Evolutionary conservation across 768 basidiomycete species (phyloP), one percentile per base, ranked within the genome.

Genomic region (Phlebiopsis gigantea): DNA sequence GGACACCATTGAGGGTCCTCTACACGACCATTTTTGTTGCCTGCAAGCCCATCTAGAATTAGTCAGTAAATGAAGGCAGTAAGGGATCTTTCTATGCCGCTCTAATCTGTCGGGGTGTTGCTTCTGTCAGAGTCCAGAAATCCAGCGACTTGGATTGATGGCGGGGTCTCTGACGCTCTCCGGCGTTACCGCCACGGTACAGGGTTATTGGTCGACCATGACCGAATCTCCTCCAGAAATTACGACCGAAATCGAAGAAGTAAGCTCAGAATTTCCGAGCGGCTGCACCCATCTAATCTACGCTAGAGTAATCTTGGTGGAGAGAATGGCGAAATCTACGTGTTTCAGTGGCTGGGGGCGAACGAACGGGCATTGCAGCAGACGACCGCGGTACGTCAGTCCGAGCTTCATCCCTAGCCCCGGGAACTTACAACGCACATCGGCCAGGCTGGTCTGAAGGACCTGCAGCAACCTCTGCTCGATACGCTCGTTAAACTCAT

Each of bases 291-390:
- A 44, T 1, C 1, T 30, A 14, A 54, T 12, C 3, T 25, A 4
- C 39, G 6, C 2, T 59, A 93, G 91, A 76, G 82, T 10, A 83
- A 87, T 65, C 71, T 91, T 24, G 70, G 78, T 3, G 83, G 80
- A 41, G 92, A 93, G 56, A 85, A 86, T 69, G 88, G 84, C 14
- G 90, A 92, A 61, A 79, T 93, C 50, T 89, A 90, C 64, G 70
- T 94, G 15, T 88, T 94, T 64, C 87, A 88, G 64, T 96, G 91
- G 89, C 77, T 94, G 9, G 81, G 84, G 6, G 73, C 77, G 9
- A 79, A 81, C 2, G 85, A 92, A 68, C 80, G 79, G 66, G 77
- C 75, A 24, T 68, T 90, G 19, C 74, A 72, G 24, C 71, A 75
- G 1, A 73, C 78, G 15, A 63, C 78, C 1, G 64, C 78, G 26